A percentile compares a stretch with the other conserved stretches of the same genome.
These are phyloP conservation scores for Vaccinium darrowii DNA, from an alignment of 148 eudicot genomes.

Conservation along the genomic window DNA sequence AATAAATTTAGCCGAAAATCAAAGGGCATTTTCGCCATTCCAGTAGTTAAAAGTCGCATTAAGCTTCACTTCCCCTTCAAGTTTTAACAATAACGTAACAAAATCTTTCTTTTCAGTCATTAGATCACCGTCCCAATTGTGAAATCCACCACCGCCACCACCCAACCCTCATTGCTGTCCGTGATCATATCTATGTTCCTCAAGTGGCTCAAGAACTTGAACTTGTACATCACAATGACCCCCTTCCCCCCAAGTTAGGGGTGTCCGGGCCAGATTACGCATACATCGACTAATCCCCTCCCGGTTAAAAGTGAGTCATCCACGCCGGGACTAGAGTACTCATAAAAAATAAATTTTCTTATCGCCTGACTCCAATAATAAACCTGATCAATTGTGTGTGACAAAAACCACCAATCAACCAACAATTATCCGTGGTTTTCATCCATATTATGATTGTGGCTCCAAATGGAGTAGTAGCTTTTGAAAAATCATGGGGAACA, in stretches of 20 bases:
- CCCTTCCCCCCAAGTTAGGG: too few species aligned
- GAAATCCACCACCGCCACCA: constrained; percentile 7
- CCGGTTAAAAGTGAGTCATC: not conserved
- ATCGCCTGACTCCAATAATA: too few species aligned
- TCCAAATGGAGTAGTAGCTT: not conserved
- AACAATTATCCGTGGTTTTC: not conserved
- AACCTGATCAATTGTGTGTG: too few species aligned
- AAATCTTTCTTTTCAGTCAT: not conserved
- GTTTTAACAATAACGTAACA: not conserved
- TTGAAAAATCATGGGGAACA: not conserved
- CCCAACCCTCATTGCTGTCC: not conserved
- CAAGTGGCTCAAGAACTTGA: not conserved
- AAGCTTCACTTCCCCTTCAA: constrained; percentile 2
- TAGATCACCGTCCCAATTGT: constrained; percentile 10
- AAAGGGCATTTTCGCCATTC: not conserved
- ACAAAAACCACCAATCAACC: too few species aligned
- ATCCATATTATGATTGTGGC: not conserved
- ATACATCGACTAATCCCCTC: not conserved
- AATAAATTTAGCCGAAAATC: not conserved
- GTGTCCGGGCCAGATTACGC: too few species aligned
- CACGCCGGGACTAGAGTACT: not conserved
- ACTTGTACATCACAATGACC: not conserved
- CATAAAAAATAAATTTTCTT: too few species aligned
- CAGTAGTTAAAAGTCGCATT: not conserved
- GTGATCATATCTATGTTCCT: not conserved